These are phyloP conservation scores for Gamsiella multidivaricata DNA, from an alignment of 192 early-diverging fungal genomes.

Conservation along the genomic window DNA sequence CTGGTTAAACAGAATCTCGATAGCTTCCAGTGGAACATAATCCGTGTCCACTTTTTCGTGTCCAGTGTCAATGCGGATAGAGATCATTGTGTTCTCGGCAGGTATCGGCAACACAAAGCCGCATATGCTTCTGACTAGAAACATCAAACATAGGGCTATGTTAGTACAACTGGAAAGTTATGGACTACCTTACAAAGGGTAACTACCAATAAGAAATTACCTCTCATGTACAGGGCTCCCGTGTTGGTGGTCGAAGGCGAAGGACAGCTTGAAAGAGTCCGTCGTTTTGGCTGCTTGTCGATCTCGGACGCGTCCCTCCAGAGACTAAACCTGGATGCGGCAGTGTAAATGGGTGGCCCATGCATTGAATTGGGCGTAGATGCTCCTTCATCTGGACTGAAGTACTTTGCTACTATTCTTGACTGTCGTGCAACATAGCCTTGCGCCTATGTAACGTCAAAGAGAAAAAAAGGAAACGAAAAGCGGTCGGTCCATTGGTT, in stretches of 20 bases:
- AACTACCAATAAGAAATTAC: too few species aligned
- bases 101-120: constrained; percentile 14
- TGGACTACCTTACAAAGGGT: too few species aligned
- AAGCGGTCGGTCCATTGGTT: too few species aligned
- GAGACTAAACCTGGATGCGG: background rate
- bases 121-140: constrained; percentile 8
- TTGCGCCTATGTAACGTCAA: background rate
- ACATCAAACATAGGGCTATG: too few species aligned
- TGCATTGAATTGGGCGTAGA: too few species aligned
- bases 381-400: too few species aligned
- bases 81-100: constrained; percentile 14
- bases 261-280: constrained; percentile 19
- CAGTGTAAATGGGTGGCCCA: too few species aligned
- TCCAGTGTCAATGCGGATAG: constrained; percentile 37
- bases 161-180: too few species aligned
- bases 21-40: constrained; percentile 21
- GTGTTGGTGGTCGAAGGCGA: constrained; percentile 12
- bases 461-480: background rate
- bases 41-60: constrained; percentile 43
- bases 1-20: constrained; percentile 29
- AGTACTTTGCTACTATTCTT: background rate
- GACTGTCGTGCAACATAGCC: background rate
- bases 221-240: constrained; percentile 22
- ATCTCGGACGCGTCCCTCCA: constrained; percentile 7
- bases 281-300: background rate